Percentiles rank a stretch among this genome's conserved stretches.
Conservation (phyloP, 148 eudicot species). For the Gaultheria prostrata region DNA sequence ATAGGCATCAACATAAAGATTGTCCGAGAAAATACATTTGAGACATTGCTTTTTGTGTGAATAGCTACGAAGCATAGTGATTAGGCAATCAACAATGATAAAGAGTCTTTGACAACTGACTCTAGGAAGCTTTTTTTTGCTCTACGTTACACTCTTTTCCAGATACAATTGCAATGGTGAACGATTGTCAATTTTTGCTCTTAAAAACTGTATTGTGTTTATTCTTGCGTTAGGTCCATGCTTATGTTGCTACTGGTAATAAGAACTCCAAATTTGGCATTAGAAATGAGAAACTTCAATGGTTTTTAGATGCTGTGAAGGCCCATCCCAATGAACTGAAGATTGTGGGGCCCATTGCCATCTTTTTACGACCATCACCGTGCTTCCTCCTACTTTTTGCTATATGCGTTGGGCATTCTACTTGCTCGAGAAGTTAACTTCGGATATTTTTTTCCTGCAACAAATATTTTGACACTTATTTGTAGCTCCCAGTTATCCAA, state of each 20-base stretch:
- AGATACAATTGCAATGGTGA: not conserved
- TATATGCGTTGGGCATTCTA: not conserved
- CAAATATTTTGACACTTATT: not conserved
- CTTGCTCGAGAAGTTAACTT: not conserved
- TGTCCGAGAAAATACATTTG: not conserved
- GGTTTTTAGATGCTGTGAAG: constrained; percentile 97
- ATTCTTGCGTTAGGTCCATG: constrained; percentile 43
- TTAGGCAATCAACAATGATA: not conserved
- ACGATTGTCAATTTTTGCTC: not conserved
- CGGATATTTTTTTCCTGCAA: not conserved
- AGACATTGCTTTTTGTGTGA: not conserved
- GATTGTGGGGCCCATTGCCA: constrained; percentile 98
- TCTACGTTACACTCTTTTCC: not conserved
- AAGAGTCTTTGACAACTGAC: not conserved
- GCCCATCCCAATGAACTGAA: constrained; percentile 86
- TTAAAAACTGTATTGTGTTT: not conserved
- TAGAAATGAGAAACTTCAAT: constrained; percentile 91
- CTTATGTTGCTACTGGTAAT: constrained; percentile 97
- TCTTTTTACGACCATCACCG: constrained; percentile 91
- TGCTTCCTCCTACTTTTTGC: not conserved
- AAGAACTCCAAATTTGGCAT: constrained; percentile 95
- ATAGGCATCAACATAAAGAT: not conserved
- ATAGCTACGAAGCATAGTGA: not conserved
- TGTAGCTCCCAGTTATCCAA: not conserved
- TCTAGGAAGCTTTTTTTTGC: not conserved